These are phyloP conservation scores for Albophoma yamanashiensis DNA, from an alignment of 2,329 filamentous ascomycete genomes.

Conservation along the genomic window DNA sequence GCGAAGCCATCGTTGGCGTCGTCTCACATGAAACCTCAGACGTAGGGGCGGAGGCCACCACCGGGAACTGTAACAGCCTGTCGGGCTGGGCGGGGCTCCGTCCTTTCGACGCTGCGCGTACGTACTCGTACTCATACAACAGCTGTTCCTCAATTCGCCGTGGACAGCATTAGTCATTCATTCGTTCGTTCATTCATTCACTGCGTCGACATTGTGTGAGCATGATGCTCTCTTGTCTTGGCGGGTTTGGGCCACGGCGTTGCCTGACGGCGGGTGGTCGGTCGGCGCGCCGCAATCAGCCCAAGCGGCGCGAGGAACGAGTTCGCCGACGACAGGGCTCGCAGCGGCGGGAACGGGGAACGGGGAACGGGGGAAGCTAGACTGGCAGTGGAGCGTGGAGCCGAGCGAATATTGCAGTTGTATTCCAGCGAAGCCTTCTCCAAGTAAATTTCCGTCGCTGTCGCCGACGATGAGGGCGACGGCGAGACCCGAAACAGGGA, in stretches of 20 bases:
- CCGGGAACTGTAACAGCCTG: background rate
- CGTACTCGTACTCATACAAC: too few species aligned
- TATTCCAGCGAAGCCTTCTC: background rate
- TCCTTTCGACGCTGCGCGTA: background rate
- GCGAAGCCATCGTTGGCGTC: too few species aligned
- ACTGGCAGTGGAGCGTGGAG: too few species aligned
- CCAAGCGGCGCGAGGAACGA: background rate
- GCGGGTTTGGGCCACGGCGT: background rate
- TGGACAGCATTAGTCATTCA: background rate
- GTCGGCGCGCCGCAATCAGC: background rate
- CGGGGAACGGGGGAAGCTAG: background rate
- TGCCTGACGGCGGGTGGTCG: background rate
- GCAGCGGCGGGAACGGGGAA: background rate
- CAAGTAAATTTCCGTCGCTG: background rate
- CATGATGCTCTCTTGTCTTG: background rate
- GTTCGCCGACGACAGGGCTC: background rate
- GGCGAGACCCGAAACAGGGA: conserved; percentile 1
- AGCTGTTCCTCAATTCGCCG: background rate
- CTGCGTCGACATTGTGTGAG: background rate
- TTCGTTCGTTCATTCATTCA: background rate
- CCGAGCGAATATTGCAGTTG: background rate
- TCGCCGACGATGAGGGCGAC: background rate
- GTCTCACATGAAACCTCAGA: conserved; percentile 6
- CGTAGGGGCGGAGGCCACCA: background rate
- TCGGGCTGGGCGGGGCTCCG: background rate